phyloP scores from a whole-genome alignment of 148 eudicot species.

The Vaccinium macrocarpon region DNA sequence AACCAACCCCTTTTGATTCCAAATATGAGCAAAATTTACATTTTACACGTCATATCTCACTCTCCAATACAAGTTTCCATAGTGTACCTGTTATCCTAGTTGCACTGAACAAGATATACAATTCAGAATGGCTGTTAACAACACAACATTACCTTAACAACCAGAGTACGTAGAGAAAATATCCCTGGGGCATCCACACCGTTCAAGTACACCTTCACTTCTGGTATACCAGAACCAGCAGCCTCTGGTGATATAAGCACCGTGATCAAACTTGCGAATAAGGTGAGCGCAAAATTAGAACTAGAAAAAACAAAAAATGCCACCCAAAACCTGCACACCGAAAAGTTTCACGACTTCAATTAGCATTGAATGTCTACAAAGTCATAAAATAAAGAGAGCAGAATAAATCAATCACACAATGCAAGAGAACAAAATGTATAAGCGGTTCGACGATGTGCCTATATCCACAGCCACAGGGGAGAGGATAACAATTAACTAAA shows the following conservation, averaged over 20 bases:
- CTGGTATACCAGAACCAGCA: slow-evolving; percentile 96
- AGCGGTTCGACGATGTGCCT: not conserved
- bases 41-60: not conserved
- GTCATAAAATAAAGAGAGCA: not conserved
- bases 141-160: slow-evolving; percentile 62
- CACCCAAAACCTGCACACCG: slow-evolving; percentile 42
- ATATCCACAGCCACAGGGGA: not conserved
- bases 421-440: not conserved
- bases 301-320: slow-evolving; percentile 73
- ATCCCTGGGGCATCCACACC: slow-evolving; percentile 94
- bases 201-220: slow-evolving; percentile 93
- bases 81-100: not conserved
- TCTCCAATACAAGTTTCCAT: not conserved
- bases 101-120: not conserved
- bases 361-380: not conserved
- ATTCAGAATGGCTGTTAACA: not conserved
- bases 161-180: slow-evolving; percentile 64
- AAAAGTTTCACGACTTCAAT: slow-evolving; percentile 1
- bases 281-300: slow-evolving; percentile 66
- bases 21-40: not conserved
- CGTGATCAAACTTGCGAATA: slow-evolving; percentile 70
- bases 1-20: not conserved
- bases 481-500: not conserved
- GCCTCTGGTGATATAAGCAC: slow-evolving; percentile 76
- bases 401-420: not conserved